Percentiles rank a stretch among this genome's conserved stretches.
These are phyloP conservation scores for Tolypocladium sp. DNA, from an alignment of 2,329 filamentous ascomycete genomes.

Conservation along the genomic window DNA sequence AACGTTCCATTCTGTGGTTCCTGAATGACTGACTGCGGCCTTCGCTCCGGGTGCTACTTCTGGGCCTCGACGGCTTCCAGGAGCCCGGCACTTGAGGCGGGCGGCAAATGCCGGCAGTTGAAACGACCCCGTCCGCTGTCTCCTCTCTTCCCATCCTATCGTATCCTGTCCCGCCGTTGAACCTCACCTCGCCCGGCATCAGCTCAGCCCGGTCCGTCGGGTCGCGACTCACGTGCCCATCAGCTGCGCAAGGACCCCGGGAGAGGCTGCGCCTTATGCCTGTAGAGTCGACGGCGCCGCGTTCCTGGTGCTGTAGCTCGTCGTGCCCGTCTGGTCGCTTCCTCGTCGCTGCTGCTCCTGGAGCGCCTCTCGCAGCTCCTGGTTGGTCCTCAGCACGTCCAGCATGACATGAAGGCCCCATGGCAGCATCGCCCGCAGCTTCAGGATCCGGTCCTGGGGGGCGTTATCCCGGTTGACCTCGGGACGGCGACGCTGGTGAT, in stretches of 20 bases:
- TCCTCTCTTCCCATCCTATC: neutral
- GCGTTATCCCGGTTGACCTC: neutral
- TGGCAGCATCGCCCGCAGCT: slow-evolving; percentile 7
- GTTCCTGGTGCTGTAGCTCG: neutral
- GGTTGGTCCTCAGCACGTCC: slow-evolving; percentile 8
- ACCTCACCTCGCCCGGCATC: neutral
- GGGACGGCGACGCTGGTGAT: neutral
- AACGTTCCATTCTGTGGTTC: neutral
- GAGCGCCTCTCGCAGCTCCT: slow-evolving; percentile 3
- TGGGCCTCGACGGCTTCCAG: neutral
- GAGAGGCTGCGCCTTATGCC: neutral
- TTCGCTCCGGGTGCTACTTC: too few relatives aligned
- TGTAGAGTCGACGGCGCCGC: neutral
- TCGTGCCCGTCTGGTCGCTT: neutral
- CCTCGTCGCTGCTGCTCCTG: neutral
- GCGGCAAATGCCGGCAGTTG: neutral
- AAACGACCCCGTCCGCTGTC: neutral
- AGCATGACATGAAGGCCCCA: slow-evolving; percentile 14
- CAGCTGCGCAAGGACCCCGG: neutral
- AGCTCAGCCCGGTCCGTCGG: neutral
- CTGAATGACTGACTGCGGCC: neutral
- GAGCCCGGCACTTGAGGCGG: neutral
- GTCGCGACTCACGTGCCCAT: neutral
- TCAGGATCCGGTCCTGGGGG: slow-evolving; percentile 3
- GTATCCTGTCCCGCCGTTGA: neutral